phyloP scores from a whole-genome alignment of 2,329 filamentous ascomycete species.

The Monosporascus sp. region DNA sequence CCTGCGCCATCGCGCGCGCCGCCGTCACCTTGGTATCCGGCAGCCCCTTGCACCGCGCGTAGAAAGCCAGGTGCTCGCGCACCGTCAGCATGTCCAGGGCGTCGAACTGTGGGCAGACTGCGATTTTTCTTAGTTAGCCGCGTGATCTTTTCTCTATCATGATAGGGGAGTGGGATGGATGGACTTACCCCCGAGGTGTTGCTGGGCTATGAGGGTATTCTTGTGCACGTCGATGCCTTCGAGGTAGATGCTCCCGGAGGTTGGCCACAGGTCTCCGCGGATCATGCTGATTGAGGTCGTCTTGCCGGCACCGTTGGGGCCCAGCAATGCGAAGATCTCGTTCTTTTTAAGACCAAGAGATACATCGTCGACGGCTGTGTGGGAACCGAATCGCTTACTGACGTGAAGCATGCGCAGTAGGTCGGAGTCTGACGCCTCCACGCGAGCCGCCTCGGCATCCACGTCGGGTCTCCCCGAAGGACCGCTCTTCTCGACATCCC shows the following conservation, averaged over 20 bases:
- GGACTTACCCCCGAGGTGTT: conserved; percentile 49
- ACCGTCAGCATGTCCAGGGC: conserved; percentile 74
- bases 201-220: conserved; percentile 57
- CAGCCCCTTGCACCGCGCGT: conserved; percentile 65
- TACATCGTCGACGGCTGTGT: conserved; percentile 64
- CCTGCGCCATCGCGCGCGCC: conserved; percentile 55
- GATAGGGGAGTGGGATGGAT: background rate
- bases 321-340: conserved; percentile 69
- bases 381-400: conserved; percentile 60
- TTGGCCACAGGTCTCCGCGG: conserved; percentile 65
- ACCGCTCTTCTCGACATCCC: conserved; percentile 19
- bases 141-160: background rate
- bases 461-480: conserved; percentile 18
- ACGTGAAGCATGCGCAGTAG: conserved; percentile 61
- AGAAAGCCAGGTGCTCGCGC: conserved; percentile 65
- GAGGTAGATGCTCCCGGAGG: conserved; percentile 61
- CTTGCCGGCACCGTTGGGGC: conserved; percentile 74
- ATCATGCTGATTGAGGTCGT: conserved; percentile 67
- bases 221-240: conserved; percentile 59
- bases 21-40: conserved; percentile 58
- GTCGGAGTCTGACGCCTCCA: conserved; percentile 22
- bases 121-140: background rate
- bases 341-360: conserved; percentile 63
- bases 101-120: conserved; percentile 66
- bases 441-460: conserved; percentile 24